Evolutionary conservation across 1,284 basidiomycete species (phyloP).

Genomic region (Paramarasmius palmivorus): DNA sequence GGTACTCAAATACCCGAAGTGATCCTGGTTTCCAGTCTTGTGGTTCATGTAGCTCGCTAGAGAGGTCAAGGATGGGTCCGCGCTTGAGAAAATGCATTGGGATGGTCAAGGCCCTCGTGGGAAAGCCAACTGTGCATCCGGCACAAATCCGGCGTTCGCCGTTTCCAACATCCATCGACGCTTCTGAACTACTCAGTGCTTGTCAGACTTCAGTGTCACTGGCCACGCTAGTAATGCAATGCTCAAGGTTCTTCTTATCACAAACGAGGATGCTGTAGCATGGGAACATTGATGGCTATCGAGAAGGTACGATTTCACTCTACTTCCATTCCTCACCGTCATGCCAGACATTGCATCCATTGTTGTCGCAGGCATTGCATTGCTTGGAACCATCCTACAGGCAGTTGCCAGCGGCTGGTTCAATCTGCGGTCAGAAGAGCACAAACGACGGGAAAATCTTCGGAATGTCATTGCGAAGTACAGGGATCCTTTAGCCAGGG

Average conservation of each 20-base stretch:
- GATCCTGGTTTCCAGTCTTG: slow-evolving; percentile 57
- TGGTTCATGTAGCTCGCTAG: slow-evolving; percentile 52
- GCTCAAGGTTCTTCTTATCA: too few relatives aligned
- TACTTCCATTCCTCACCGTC: too few relatives aligned
- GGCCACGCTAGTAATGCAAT: too few relatives aligned
- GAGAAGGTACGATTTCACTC: too few relatives aligned
- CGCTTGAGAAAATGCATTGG: slow-evolving; percentile 31
- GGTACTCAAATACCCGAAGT: slow-evolving; percentile 49
- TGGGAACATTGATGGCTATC: too few relatives aligned
- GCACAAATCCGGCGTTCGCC: not conserved
- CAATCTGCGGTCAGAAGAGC: slow-evolving; percentile 5
- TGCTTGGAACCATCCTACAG: slow-evolving; percentile 6
- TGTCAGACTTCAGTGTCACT: too few relatives aligned
- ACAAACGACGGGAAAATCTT: not conserved
- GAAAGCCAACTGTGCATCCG: not conserved
- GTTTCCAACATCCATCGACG: too few relatives aligned
- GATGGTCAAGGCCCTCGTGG: not conserved
- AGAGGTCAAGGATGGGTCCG: slow-evolving; percentile 47
- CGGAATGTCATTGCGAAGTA: too few relatives aligned
- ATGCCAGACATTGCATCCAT: slow-evolving; percentile 2
- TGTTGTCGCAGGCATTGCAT: slow-evolving; percentile 3
- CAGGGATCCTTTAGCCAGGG: not conserved
- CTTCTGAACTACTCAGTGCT: too few relatives aligned
- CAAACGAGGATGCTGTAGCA: too few relatives aligned
- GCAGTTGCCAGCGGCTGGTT: slow-evolving; percentile 4